Evolutionary conservation across 768 basidiomycete species (phyloP).

Genomic region (Pulveroboletus sp.): DNA sequence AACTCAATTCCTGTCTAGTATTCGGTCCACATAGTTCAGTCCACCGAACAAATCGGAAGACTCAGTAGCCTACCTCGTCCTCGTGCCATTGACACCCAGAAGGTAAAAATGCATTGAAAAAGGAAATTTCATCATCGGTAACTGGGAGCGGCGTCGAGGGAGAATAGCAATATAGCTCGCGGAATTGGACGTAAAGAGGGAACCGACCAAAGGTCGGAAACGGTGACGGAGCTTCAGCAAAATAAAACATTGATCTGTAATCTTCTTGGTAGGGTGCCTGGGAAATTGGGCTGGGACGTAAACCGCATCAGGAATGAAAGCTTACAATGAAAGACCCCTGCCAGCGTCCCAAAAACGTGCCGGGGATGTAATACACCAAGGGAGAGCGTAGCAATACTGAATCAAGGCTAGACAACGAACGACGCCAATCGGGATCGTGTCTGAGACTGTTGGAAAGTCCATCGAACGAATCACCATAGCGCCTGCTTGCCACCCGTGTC

Average conservation of each 20-base stretch:
- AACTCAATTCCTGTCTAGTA: constrained; percentile 33
- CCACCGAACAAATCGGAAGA: neutral
- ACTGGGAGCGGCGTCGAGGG: constrained; percentile 33
- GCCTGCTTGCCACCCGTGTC: constrained; percentile 34
- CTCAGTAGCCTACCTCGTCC: constrained; percentile 20
- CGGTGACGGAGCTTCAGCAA: constrained; percentile 31
- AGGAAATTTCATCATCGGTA: constrained; percentile 34
- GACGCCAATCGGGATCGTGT: constrained; percentile 32
- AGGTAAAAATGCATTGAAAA: constrained; percentile 48
- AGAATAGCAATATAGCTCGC: constrained; percentile 46
- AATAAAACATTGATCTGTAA: constrained; percentile 38
- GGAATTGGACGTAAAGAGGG: constrained; percentile 47
- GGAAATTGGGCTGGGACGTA: constrained; percentile 2
- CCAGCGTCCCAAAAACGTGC: constrained; percentile 47
- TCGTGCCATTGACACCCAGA: constrained; percentile 34
- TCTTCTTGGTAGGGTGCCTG: constrained; percentile 40
- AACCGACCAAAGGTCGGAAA: constrained; percentile 38
- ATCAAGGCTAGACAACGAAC: constrained; percentile 15
- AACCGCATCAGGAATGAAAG: neutral
- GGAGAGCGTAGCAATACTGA: neutral
- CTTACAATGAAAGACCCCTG: constrained; percentile 48
- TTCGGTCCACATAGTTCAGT: neutral
- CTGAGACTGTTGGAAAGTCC: constrained; percentile 24
- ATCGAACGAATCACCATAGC: constrained; percentile 21
- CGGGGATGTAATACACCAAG: constrained; percentile 37